Base-by-base conservation (phyloP, 192 early-diverging fungal genomes). In the Coemansia sp. region DNA sequence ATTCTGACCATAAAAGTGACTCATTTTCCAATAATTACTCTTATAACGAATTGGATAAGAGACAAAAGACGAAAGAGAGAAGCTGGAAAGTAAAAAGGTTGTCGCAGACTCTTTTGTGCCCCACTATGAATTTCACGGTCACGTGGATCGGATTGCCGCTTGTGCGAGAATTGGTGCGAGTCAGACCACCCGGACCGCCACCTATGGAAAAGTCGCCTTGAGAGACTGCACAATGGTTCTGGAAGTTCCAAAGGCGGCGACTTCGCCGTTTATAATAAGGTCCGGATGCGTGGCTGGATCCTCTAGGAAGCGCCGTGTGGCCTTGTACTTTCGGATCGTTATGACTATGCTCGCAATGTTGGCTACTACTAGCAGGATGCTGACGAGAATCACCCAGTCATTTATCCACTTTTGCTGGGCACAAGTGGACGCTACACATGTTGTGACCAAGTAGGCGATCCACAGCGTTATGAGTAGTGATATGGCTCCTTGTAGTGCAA, bases 351-450 rank as follows among this genome's bases (percentile, higher is more conserved):
- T 69, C 5, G 71, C 68, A 53, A 74, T 65, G 65, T 56, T 73
- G 64, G 67, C 59, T 6, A 77, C 72, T 17, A 56, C 72, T 16
- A 82, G 50, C 45, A 82, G 41, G 24, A 77, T 37, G 59, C 74
- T 82, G 53, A 71, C 60, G 11, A 82, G 66, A 39, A 82, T 70
- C 34, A 82, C 62, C 79, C 79, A 82, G 68, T 82, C 79, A 44
- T 66, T 82, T 50, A 72, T 77, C 74, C 71, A 76, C 19, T 45
- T 50, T 36, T 70, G 19, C 27, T 59, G 75, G 17, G 41, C 39
- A 50, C 64, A 40, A 14, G 36, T 66, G 3, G 79, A 53, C n/a
- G 62, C 57, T 0, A 66, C 42, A 50, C 68, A 74, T 21, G 70
- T 64, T 41, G 71, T 67, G 31, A 72, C 61, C 24, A 77, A 61